Evolutionary conservation across 176 grass and related monocot species (phyloP), one percentile per base, ranked within the genome.

Genomic region (Poa annua): DNA sequence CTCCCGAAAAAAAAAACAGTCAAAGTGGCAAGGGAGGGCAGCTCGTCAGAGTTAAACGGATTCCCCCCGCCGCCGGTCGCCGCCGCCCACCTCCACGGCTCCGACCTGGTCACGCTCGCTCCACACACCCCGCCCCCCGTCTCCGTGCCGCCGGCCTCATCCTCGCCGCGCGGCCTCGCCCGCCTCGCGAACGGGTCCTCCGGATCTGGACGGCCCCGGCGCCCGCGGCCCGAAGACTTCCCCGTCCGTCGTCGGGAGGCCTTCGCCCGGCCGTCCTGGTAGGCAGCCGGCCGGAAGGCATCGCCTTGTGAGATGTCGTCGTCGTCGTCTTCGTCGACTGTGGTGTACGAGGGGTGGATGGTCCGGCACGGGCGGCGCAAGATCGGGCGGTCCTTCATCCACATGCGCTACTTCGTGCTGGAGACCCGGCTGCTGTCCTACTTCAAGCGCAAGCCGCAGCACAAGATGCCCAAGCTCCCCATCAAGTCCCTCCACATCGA

Each of bases 281-380:
- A 6, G 8, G 25, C 44, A 8, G 26, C 47, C 67, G 11, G 10
- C 3, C 41, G 20, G 11, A 29, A 29, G 29, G 3, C 69, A 21
- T 48, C 42, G 4, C 24, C 68, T 16, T 12, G n/a, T n/a, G 16
- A 22, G 17, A 83, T 83, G 72, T 85, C 78, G 39, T 81, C 54
- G 29, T 80, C 87, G 41, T 9, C 41, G 8, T 41, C 36, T 0
- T 88, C 86, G 8, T 85, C 87, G 4, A 21, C 71, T 35, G 85
- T 72, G 82, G 92, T 95, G 36, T 98, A 98, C 12, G 96, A 98
- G 80, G 96, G 96, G 51, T 98, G 96, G 96, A 98, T 98, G 96
- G 93, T 92, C 33, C 85, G 96, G 53, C 91, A 92, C 63, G 96
- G 96, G 4, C 89, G 96, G 72, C 88, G 90, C 83, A 98, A 95